Conservation (phyloP, 345 rosid genomes). For the Rhodamnia rubescens region DNA sequence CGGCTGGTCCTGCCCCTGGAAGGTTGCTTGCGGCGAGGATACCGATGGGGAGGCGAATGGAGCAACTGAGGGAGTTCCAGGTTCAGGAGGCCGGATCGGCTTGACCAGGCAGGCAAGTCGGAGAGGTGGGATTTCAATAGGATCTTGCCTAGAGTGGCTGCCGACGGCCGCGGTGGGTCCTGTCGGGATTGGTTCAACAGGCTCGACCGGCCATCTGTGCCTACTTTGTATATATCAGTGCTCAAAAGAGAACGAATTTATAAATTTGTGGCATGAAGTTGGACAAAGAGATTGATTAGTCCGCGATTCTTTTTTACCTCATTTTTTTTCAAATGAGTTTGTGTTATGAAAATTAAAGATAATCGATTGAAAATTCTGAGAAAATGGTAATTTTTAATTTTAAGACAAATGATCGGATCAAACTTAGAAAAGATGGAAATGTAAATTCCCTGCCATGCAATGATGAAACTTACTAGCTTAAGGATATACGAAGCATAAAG, state of each 20-base stretch:
- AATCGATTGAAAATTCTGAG: neutral
- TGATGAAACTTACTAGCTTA: neutral
- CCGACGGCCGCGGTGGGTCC: constrained; percentile 5
- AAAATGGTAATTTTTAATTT: neutral
- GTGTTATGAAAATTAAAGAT: neutral
- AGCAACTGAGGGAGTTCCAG: constrained; percentile 31
- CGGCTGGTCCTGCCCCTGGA: constrained; percentile 18
- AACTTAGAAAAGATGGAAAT: neutral
- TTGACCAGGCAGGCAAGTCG: constrained; percentile 13
- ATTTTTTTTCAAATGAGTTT: no score
- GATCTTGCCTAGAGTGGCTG: constrained; percentile 29
- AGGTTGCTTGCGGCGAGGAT: constrained; percentile 29
- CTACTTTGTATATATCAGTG: neutral
- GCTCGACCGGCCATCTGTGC: neutral
- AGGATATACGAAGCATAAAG: neutral
- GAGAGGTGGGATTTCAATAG: constrained; percentile 42
- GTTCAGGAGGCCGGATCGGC: constrained; percentile 8
- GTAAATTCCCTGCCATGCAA: neutral
- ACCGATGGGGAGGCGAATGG: constrained; percentile 12
- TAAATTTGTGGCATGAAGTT: neutral
- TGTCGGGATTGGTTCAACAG: constrained; percentile 20
- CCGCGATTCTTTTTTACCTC: no score
- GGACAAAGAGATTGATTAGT: neutral
- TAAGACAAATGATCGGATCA: neutral
- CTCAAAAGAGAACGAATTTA: neutral